Evolutionary conservation across 306 rosid genomes (phyloP).

Genomic region (Gynostemma pentaphyllum): DNA sequence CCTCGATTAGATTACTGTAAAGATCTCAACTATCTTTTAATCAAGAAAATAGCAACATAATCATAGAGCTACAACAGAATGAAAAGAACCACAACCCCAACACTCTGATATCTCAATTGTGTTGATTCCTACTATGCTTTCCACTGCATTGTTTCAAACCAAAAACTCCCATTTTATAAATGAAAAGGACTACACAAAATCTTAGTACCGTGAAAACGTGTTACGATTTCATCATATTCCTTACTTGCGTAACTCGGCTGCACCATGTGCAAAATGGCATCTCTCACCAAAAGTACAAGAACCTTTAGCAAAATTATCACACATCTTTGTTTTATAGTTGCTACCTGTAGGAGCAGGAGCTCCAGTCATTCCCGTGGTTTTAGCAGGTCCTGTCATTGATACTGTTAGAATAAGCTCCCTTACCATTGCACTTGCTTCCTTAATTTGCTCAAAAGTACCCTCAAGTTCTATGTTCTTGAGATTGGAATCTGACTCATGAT

Average conservation of each 20-base stretch:
- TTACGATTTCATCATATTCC: constrained; percentile 20
- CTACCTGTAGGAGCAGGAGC: constrained; percentile 37
- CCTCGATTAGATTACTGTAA: too few species aligned
- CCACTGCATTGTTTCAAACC: neutral
- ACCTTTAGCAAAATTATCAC: constrained; percentile 83
- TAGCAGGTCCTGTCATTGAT: constrained; percentile 43
- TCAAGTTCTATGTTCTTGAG: constrained; percentile 86
- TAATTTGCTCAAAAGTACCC: constrained; percentile 85
- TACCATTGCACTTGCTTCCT: constrained; percentile 82
- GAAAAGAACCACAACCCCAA: neutral
- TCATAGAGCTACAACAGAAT: constrained; percentile 7
- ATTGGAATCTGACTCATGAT: constrained; percentile 69
- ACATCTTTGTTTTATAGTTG: constrained; percentile 78
- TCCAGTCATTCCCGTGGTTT: constrained; percentile 37
- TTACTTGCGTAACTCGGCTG: constrained; percentile 61
- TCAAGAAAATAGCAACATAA: neutral
- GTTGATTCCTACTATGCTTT: too few species aligned
- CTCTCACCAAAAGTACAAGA: constrained; percentile 94
- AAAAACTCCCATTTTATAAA: constrained; percentile 19
- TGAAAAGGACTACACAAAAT: constrained; percentile 13
- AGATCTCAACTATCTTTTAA: constrained; percentile 10
- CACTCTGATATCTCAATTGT: neutral
- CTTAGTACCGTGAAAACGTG: neutral
- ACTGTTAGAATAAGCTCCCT: constrained; percentile 55
- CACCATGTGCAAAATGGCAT: constrained; percentile 95